phyloP scores from a whole-genome alignment of 108 stramenopile species.

The Cyclostephanos tholiformis region DNA sequence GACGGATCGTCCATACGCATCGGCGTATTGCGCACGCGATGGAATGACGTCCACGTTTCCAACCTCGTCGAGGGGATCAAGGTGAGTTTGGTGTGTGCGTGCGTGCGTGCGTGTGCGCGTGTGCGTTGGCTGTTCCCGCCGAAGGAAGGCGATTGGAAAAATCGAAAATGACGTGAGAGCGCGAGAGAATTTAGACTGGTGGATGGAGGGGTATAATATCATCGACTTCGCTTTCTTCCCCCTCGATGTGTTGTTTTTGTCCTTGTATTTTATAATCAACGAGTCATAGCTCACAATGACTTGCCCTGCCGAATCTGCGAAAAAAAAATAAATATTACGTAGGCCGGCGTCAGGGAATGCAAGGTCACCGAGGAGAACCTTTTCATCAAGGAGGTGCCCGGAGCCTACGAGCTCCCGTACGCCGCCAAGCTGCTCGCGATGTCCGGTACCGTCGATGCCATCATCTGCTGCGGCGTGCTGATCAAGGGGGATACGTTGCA shows the following conservation, averaged over 20 bases:
- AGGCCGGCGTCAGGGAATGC: slow-evolving; percentile 73
- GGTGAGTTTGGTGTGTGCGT: slow-evolving; percentile 3
- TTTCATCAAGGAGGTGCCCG: slow-evolving; percentile 95
- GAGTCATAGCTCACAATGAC: too few relatives aligned
- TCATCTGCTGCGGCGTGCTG: slow-evolving; percentile 93
- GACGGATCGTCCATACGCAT: slow-evolving; percentile 79
- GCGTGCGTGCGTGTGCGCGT: neutral
- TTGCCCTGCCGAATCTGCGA: too few relatives aligned
- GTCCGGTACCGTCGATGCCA: slow-evolving; percentile 95
- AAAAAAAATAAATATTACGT: neutral
- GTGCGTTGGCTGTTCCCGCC: too few relatives aligned
- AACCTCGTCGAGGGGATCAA: slow-evolving; percentile 78
- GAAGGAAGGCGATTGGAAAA: too few relatives aligned
- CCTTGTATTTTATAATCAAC: too few relatives aligned
- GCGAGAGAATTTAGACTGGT: too few relatives aligned
- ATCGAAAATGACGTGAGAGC: too few relatives aligned
- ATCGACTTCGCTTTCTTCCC: too few relatives aligned
- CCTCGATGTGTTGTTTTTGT: too few relatives aligned
- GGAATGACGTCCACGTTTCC: slow-evolving; percentile 88
- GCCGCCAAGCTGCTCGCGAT: slow-evolving; percentile 92
- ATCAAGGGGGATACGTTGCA: slow-evolving; percentile 99
- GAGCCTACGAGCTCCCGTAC: slow-evolving; percentile 95
- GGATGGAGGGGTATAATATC: too few relatives aligned
- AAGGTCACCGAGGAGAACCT: slow-evolving; percentile 85
- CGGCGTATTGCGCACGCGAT: slow-evolving; percentile 86